Base-by-base conservation (phyloP, 805 yeast species). In the Saturnispora serradocipensis region DNA sequence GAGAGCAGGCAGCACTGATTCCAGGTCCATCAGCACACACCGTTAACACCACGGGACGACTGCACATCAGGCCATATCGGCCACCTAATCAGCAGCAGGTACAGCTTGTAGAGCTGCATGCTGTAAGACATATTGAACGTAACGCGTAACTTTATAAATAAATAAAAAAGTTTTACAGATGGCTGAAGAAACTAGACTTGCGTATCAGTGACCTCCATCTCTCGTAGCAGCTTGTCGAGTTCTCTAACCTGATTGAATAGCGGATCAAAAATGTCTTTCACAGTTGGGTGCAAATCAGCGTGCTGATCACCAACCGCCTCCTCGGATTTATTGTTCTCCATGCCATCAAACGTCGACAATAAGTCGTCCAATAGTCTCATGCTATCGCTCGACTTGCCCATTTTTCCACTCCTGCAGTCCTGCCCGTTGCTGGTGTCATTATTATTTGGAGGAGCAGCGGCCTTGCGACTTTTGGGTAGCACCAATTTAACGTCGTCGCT, bases 191-290 rank as follows among this genome's bases (percentile, higher is more conserved):
- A 25, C 22, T 38, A 38, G 18, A 18, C 13, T 18, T 18, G 22
- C 13, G 15, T 20, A 38, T 40, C 15, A 27, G 30, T n/a, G n/a
- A 40, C 30, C 11, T 43, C 45, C 35, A 43, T 27, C 8, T 25
- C 27, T 43, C 25, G 32, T n/a, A 48, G 8, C 2, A 48, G 18
- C 22, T 32, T n/a, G 18, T 65, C 68, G 15, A 65, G 53, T 28
- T 56, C 53, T 28, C 61, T 61, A n/a, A 76, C 67, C 56, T 75
- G 76, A 24, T 72, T 72, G 47, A 82, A 68, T 7, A 84, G 70
- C 2, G 86, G 86, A 58, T 75, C 69, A 64, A 81, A 83, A 62
- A 81, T 69, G 22, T 73, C 74, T 45, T 73, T 75, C 7, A 82
- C 77, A 4, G 69, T 64, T 3, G 79, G 77, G 57, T 75, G 79